Conservation (phyloP, 2,329 filamentous ascomycete species). For the Ascosphaera aggregata region DNA sequence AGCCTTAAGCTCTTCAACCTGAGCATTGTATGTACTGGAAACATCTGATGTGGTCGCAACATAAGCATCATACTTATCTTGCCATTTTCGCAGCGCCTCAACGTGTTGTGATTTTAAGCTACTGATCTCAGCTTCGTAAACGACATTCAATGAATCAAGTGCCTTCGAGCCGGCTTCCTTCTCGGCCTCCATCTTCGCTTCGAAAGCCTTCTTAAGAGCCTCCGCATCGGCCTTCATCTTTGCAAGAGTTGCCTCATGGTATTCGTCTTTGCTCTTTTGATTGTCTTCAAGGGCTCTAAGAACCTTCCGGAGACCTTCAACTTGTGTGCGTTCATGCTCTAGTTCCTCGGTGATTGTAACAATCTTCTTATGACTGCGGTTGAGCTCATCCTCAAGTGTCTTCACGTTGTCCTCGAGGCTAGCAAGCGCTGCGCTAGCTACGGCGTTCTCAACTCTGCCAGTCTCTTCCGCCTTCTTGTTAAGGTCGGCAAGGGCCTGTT, state of each 20-base stretch:
- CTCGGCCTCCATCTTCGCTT: constrained; percentile 11
- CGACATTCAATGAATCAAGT: constrained; percentile 13
- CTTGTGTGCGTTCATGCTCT: constrained; percentile 9
- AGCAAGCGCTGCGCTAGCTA: constrained; percentile 4
- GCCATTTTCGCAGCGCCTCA: constrained; percentile 4
- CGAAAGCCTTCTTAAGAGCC: constrained; percentile 13
- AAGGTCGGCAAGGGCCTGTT: constrained; percentile 6
- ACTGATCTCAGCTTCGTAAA: constrained; percentile 15
- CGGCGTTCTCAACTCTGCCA: constrained; percentile 4
- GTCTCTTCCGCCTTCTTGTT: constrained; percentile 5
- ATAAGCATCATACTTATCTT: constrained; percentile 6
- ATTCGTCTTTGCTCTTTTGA: constrained; percentile 14
- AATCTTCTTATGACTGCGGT: constrained; percentile 4
- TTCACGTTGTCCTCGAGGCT: constrained; percentile 6
- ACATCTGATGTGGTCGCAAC: constrained; percentile 2
- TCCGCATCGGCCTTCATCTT: constrained; percentile 14
- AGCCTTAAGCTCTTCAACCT: constrained; percentile 5
- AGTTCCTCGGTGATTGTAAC: constrained; percentile 5
- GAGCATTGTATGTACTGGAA: constrained; percentile 3
- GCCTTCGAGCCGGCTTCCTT: constrained; percentile 14
- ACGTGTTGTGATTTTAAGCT: constrained; percentile 10
- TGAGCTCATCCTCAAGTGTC: constrained; percentile 6
- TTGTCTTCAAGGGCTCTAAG: constrained; percentile 16
- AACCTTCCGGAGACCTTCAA: constrained; percentile 15
- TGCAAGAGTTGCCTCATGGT: constrained; percentile 13